Evolutionary conservation across 768 basidiomycete species (phyloP), one percentile per base, ranked within the genome.

Genomic region (Coprinellus micaceus): DNA sequence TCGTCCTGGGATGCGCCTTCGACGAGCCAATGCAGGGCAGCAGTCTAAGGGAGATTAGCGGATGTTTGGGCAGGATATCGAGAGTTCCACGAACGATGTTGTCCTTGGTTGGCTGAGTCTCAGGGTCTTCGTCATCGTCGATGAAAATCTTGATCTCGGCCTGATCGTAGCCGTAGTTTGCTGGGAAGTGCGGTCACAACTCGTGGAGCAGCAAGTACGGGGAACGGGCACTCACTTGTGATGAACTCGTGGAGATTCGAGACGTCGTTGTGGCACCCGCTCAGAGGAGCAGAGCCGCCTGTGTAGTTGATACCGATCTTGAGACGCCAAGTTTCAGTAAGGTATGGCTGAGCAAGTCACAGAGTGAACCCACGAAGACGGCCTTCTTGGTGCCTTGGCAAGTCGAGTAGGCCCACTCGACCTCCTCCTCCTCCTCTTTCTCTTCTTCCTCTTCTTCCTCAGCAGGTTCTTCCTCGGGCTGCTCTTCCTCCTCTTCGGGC

Each of bases 11-110:
- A 73, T 13, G 94, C 94, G 58, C 79, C 87, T 17, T 71, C 73
- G 13, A 94, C 91, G n/a, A 98, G 84, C 95, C 94, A 97, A 56
- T 84, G 78, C 91, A 96, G 94, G 5, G 89, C 94, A 41, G 78
- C 71, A 17, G 91, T 64, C 83, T 89, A 53, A 43, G 19, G 26
- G 30, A n/a, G 5, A 51, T 36, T 22, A 37, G 21, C 33, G 19
- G 2, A 47, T 13, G 51, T 28, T 55, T 15, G 24, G 15, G 24
- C 28, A 29, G 22, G 7, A 24, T 26, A 43, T 24, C 25, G 25
- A 26, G 12, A 33, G 9, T 17, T 22, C 7, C n/a, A 69, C 82
- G 24, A 40, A 90, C 80, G 36, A 98, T 94, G 67, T 98, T 98
- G 24, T 79, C 78, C 57, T 74, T 75, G 0, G 94, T 98, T 0